These are phyloP conservation scores for Trypanosoma boissoni DNA, from an alignment of 208 protist genomes.

Conservation along the genomic window DNA sequence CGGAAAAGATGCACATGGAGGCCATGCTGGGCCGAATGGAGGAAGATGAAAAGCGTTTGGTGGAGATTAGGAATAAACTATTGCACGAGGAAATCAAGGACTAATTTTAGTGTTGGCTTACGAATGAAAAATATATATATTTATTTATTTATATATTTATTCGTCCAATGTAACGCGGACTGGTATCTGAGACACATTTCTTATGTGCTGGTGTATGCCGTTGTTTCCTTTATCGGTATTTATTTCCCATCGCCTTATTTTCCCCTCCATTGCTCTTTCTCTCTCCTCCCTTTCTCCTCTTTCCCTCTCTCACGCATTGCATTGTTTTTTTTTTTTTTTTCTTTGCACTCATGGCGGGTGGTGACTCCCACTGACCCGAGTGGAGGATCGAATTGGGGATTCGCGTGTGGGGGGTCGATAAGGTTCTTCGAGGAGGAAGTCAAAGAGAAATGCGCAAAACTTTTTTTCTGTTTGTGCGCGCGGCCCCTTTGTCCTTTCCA, in stretches of 20 bases:
- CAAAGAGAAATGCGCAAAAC: conserved; percentile 7
- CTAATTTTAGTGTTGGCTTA: no score
- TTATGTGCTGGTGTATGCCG: neutral
- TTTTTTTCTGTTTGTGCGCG: neutral
- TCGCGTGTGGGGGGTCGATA: neutral
- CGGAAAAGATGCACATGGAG: conserved; percentile 38
- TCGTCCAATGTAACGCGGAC: no score
- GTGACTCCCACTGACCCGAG: no score
- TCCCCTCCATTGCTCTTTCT: neutral
- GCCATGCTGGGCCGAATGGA: conserved; percentile 22
- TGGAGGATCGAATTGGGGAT: no score
- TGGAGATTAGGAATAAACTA: conserved; percentile 24
- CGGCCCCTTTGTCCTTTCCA: conserved; percentile 50
- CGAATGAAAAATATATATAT: no score
- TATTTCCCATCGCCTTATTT: neutral
- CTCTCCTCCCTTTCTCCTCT: neutral
- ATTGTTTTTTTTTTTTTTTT: conserved; percentile 2
- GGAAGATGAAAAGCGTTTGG: conserved; percentile 37
- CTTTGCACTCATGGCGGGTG: no score
- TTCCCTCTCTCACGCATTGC: neutral
- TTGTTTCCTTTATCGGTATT: neutral
- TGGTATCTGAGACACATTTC: neutral
- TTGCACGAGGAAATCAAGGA: no score
- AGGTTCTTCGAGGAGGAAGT: neutral
- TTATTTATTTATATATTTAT: no score